Evolutionary conservation across 345 rosid genomes (phyloP).

Genomic region (Aquilaria sinensis): DNA sequence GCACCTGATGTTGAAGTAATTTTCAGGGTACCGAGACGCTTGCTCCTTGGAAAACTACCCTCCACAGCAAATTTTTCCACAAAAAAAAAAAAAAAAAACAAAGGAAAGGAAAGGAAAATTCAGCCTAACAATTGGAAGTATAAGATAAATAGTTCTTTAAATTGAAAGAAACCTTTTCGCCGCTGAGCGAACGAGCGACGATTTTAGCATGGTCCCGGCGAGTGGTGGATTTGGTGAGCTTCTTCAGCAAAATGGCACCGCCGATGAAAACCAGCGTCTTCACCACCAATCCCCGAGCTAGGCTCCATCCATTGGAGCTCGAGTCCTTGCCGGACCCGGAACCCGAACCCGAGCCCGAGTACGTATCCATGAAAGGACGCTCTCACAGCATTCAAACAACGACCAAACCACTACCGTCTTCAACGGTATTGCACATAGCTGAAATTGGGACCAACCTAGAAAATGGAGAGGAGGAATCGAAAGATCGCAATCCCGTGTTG

Average conservation of each 20-base stretch:
- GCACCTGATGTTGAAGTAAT: slow-evolving; percentile 88
- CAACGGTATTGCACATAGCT: too few species aligned
- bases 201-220: slow-evolving; percentile 84
- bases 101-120: background rate
- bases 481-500: too few species aligned
- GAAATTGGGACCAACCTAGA: too few species aligned
- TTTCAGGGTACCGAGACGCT: slow-evolving; percentile 81
- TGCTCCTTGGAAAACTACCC: slow-evolving; percentile 79
- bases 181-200: slow-evolving; percentile 73
- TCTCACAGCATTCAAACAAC: slow-evolving; percentile 11
- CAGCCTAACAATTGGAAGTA: background rate
- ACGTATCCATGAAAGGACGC: slow-evolving; percentile 19
- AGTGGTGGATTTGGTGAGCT: slow-evolving; percentile 88
- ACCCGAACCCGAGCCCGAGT: slow-evolving; percentile 46
- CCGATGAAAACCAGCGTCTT: slow-evolving; percentile 75
- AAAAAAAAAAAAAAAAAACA: slow-evolving; percentile 2
- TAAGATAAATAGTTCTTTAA: background rate
- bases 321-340: slow-evolving; percentile 49
- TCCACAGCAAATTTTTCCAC: background rate
- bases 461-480: too few species aligned
- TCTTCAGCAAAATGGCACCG: slow-evolving; percentile 68
- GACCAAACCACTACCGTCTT: background rate
- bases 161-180: slow-evolving; percentile 53
- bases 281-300: slow-evolving; percentile 56
- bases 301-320: slow-evolving; percentile 67